These are phyloP conservation scores for Rhizopus sp. DNA, from an alignment of 371 early-diverging fungal genomes.

Conservation along the genomic window DNA sequence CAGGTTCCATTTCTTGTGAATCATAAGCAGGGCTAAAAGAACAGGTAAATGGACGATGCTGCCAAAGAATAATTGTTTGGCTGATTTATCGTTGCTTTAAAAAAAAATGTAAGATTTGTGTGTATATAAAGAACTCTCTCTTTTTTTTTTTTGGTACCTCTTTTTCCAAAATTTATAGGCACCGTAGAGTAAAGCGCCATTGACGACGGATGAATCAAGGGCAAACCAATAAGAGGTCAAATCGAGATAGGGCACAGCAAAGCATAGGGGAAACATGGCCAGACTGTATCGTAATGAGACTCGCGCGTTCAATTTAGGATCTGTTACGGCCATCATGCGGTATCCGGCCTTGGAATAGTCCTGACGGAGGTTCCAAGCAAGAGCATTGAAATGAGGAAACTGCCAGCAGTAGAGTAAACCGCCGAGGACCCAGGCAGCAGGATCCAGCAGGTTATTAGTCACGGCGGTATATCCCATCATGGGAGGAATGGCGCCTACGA, in stretches of 20 bases:
- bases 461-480: conserved; percentile 97
- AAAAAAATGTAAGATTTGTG: neutral
- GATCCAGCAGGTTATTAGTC: conserved; percentile 69
- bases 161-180: conserved; percentile 80
- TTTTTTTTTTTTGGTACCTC: conserved; percentile 24
- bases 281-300: conserved; percentile 85
- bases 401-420: conserved; percentile 93
- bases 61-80: conserved; percentile 89
- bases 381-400: conserved; percentile 97
- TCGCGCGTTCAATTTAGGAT: conserved; percentile 86
- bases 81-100: conserved; percentile 68
- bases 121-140: neutral
- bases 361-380: conserved; percentile 88
- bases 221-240: conserved; percentile 84
- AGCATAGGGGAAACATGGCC: conserved; percentile 82
- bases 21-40: conserved; percentile 81
- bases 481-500: conserved; percentile 97
- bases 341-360: conserved; percentile 98
- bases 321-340: conserved; percentile 90
- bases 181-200: conserved; percentile 67
- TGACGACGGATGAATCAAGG: conserved; percentile 73
- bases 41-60: conserved; percentile 89
- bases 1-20: conserved; percentile 67
- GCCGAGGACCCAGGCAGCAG: conserved; percentile 82
- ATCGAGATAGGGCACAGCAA: conserved; percentile 65